Base-by-base conservation (phyloP, 2,329 filamentous ascomycete species). In the Neodidymelliopsis sp. region DNA sequence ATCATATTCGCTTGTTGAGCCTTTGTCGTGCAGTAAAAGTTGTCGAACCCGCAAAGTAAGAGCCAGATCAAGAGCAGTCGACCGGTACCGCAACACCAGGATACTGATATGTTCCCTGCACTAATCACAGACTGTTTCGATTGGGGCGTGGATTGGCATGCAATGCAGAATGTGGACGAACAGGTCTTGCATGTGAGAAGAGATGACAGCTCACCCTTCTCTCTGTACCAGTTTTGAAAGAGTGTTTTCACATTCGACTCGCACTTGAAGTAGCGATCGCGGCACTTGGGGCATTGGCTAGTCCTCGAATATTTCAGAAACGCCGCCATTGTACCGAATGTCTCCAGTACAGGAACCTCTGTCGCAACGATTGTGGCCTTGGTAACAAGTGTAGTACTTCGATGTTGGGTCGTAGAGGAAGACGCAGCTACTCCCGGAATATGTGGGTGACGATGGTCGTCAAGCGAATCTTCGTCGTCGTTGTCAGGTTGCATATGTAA, bases 11-110 rank as follows among this genome's bases (percentile, higher is more conserved):
- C 28, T 9, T 22, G 42, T 16, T 57, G 48, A 16, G 59, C 59
- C 19, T 61, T 46, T n/a, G 22, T 28, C 25, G 25, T 16, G 18
- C 41, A 36, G 9, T 45, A 50, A n/a, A 7, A 19, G 10, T 59
- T 40, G 48, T 77, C 74, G 31, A 71, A 71, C 12, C 67, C 67
- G 36, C 67, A 74, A 6, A 77, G 63, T 2, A 75, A 42, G 4
- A 65, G 52, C 72, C 72, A 76, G 30, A 74, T 66, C 12, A 71
- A 23, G 40, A 70, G 63, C 9, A 72, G 19, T 6, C 67, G 61
- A 12, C 68, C 70, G 4, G 53, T 37, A 18, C 58, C 56, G 48
- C 73, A 76, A 53, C 73, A 74, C 72, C 71, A 74, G 9, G 52
- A 49, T 6, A 65, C 29, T 6, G 59, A 45, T 8, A 40, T 57